phyloP scores from a whole-genome alignment of 176 grass and related monocot genomes.

The Lolium perenne region DNA sequence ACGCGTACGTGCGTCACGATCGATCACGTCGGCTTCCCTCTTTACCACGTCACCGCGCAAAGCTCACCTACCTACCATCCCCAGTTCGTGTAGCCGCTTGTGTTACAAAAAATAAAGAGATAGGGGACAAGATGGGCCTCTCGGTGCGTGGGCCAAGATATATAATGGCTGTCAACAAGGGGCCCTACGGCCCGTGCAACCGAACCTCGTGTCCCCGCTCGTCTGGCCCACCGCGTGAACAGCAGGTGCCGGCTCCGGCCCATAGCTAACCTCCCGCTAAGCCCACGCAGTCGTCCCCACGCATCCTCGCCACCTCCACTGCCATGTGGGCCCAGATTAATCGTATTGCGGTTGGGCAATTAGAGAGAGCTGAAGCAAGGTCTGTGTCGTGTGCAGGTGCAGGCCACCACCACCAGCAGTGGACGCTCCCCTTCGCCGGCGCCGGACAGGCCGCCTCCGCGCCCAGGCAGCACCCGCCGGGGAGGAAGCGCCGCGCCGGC shows the following conservation, averaged over 20 bases:
- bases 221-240: conserved; percentile 37
- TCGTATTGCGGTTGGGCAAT: neutral
- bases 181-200: conserved; percentile 48
- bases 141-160: neutral
- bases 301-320: rapidly evolving
- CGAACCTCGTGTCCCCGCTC: neutral
- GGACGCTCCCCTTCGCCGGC: conserved; percentile 66
- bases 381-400: conserved; percentile 46
- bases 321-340: conserved; percentile 16
- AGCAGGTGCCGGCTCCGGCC: conserved; percentile 29
- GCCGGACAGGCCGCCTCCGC: conserved; percentile 41
- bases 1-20: neutral
- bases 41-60: conserved; percentile 18
- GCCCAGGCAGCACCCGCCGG: conserved; percentile 38
- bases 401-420: conserved; percentile 36
- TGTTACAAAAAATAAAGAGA: neutral
- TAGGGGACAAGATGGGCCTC: neutral
- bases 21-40: conserved; percentile 19
- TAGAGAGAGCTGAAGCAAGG: conserved; percentile 19
- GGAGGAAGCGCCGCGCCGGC: conserved; percentile 44
- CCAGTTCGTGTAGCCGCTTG: neutral
- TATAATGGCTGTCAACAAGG: neutral
- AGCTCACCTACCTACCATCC: neutral
- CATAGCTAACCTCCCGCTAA: conserved; percentile 22
- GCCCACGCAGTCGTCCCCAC: neutral